These are phyloP conservation scores for Lobulomyces angularis DNA, from an alignment of 192 early-diverging fungal genomes.

Conservation along the genomic window DNA sequence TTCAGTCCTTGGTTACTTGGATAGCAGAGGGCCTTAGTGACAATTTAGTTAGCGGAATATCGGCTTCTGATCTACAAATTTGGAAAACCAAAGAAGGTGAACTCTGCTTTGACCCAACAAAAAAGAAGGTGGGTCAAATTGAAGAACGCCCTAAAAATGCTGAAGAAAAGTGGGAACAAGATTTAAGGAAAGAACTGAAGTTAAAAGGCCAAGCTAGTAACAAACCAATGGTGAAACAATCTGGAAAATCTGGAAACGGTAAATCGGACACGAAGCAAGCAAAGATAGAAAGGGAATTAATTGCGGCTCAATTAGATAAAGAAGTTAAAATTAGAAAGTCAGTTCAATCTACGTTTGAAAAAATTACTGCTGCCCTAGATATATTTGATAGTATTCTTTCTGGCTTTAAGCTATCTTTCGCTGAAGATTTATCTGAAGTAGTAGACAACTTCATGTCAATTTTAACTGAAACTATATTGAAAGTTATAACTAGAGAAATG, in stretches of 20 bases:
- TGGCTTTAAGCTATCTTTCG: too few species aligned
- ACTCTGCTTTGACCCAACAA: conserved; percentile 54
- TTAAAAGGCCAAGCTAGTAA: conserved; percentile 39
- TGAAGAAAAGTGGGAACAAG: conserved; percentile 69
- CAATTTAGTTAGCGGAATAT: conserved; percentile 33
- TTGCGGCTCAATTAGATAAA: conserved; percentile 56
- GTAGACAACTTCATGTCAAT: too few species aligned
- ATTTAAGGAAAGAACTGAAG: conserved; percentile 55
- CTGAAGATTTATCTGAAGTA: too few species aligned
- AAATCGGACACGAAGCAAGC: conserved; percentile 36
- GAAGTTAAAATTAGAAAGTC: conserved; percentile 58
- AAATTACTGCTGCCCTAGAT: conserved; percentile 48
- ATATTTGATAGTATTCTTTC: too few species aligned
- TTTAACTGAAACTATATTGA: too few species aligned
- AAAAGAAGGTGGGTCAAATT: conserved; percentile 32
- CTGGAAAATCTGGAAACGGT: conserved; percentile 3
- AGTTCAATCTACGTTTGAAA: conserved; percentile 38
- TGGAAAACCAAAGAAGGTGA: conserved; percentile 60
- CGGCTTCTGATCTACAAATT: conserved; percentile 46
- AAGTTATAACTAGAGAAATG: too few species aligned
- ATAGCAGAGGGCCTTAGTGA: conserved; percentile 34
- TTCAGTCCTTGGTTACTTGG: conserved; percentile 32
- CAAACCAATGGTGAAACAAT: conserved; percentile 1
- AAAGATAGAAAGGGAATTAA: conserved; percentile 63
- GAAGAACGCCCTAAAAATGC: conserved; percentile 38